These are phyloP conservation scores for Penicillium atrosanguineum DNA, from an alignment of 495 filamentous ascomycete genomes.

Conservation along the genomic window DNA sequence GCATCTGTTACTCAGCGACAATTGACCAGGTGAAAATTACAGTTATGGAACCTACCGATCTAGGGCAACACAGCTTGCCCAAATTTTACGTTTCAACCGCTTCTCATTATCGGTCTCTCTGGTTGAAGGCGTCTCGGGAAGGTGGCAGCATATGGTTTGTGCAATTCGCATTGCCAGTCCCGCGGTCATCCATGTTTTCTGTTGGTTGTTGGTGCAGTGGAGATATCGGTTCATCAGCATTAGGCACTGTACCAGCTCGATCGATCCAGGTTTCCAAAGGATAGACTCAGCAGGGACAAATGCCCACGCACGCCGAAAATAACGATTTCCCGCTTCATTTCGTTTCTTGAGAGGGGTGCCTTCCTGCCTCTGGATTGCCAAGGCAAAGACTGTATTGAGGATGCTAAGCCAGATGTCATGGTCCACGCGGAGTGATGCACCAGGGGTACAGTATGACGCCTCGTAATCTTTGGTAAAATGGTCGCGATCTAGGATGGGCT, in stretches of 20 bases:
- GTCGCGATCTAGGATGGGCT: constrained; percentile 17
- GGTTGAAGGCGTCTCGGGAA: neutral
- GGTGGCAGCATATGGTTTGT: constrained; percentile 21
- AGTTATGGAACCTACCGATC: constrained; percentile 13
- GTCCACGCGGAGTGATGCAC: too few species aligned
- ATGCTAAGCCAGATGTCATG: constrained; percentile 12
- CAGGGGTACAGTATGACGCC: too few species aligned
- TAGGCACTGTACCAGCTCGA: constrained; percentile 26
- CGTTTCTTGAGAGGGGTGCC: too few species aligned
- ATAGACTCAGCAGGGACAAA: constrained; percentile 19
- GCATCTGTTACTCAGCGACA: too few species aligned
- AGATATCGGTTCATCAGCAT: constrained; percentile 32
- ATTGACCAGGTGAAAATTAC: neutral
- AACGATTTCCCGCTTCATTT: constrained; percentile 16
- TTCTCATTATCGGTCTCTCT: constrained; percentile 5
- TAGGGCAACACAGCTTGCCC: constrained; percentile 22
- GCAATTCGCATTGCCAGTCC: constrained; percentile 30
- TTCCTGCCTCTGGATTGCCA: constrained; percentile 23
- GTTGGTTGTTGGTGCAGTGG: constrained; percentile 28
- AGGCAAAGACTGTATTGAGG: constrained; percentile 22
- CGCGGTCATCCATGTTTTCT: constrained; percentile 31
- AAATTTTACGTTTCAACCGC: constrained; percentile 16
- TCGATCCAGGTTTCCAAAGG: constrained; percentile 25
- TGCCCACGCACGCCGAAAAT: constrained; percentile 22
- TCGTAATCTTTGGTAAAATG: constrained; percentile 12